Base-by-base conservation (phyloP, 1,284 basidiomycete genomes). In the Irpex rosettiformis region DNA sequence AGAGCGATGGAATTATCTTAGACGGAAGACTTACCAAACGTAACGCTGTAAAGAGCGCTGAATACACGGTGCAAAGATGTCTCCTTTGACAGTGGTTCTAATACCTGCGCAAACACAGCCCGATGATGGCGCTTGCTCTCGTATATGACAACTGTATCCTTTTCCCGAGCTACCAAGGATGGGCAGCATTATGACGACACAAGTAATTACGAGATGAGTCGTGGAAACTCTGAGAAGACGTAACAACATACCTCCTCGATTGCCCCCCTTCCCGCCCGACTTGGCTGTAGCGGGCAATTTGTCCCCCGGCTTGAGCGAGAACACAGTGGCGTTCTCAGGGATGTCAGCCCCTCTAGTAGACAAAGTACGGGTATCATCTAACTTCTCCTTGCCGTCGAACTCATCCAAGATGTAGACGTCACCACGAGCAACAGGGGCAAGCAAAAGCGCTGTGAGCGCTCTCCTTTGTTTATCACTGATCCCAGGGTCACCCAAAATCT, bases 91-190 rank as follows among this genome's bases (percentile, higher is more conserved):
- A 61, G 21, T 16, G 60, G 18, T 21, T 30, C 48, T 11, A 54
- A 51, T 21, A 58, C 29, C 27, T 61, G 60, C 37, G 52, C 45
- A 56, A 58, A 61, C 8, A 63, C 61, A 22, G 58, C 51, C 13
- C 61, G 56, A 42, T 61, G 54, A 33, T 59, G 60, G n/a, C 49
- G 25, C 55, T 59, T 61, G 21, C 42, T 11, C 28, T 16, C n/a
- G 24, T 43, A 55, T 29, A 48, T 18, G 40, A 7, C 52, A 21
- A 45, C n/a, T 18, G 29, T 45, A 11, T n/a, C 45, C 47, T n/a
- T 10, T n/a, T 28, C 25, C 45, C n/a, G 30, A 22, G 25, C 43
- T 18, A 43, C 22, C 18, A 24, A 18, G 16, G 53, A 11, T 37
- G 11, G 11, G 33, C 33, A 37, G n/a, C 33, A 37, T 37, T 37